Evolutionary conservation across 2,329 filamentous ascomycete genomes (phyloP).

Genomic region (Neofusicoccum parvum): DNA sequence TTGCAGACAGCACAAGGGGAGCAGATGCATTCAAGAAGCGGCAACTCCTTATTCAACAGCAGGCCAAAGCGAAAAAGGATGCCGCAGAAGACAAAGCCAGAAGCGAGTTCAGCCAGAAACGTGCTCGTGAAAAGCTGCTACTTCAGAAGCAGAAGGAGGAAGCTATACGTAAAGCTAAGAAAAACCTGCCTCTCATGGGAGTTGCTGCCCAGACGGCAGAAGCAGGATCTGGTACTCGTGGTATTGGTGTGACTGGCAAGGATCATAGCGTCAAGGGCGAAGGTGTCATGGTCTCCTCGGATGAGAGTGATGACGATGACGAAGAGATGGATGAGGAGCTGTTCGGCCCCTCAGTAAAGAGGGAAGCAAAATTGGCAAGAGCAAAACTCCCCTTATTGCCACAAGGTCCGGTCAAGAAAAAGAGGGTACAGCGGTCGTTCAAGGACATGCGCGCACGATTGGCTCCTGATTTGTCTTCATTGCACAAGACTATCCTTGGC

Average conservation of each 20-base stretch:
- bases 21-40: conserved; percentile 30
- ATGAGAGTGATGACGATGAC: conserved; percentile 62
- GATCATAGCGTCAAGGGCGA: conserved; percentile 74
- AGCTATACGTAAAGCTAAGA: conserved; percentile 70
- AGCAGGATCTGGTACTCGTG: conserved; percentile 76
- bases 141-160: conserved; percentile 69
- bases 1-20: conserved; percentile 44
- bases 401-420: conserved; percentile 79
- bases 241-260: conserved; percentile 73
- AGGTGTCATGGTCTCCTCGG: conserved; percentile 87
- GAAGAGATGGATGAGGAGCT: conserved; percentile 66
- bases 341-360: conserved; percentile 60
- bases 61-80: conserved; percentile 26
- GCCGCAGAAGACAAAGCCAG: conserved; percentile 39
- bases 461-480: conserved; percentile 79
- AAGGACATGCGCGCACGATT: conserved; percentile 95
- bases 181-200: conserved; percentile 43
- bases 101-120: conserved; percentile 69
- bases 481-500: conserved; percentile 83
- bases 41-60: conserved; percentile 24
- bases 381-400: conserved; percentile 53
- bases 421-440: conserved; percentile 74
- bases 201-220: conserved; percentile 62
- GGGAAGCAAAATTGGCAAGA: conserved; percentile 41
- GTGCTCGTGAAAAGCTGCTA: conserved; percentile 69